Conservation (phyloP, 2,329 filamentous ascomycete species). For the Xylaria sp. region DNA sequence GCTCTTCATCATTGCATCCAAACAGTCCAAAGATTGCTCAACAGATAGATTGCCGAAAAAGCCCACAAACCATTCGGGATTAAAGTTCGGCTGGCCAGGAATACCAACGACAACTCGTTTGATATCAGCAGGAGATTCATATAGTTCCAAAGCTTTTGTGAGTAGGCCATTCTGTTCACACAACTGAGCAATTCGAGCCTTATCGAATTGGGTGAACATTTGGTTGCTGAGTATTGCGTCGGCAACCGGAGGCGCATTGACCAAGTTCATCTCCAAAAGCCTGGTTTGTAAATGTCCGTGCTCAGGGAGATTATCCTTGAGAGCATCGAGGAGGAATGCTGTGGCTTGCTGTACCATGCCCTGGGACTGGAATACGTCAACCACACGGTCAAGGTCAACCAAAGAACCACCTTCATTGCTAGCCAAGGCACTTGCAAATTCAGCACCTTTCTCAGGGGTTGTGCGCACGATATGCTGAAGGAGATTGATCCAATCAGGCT, state of each 20-base stretch:
- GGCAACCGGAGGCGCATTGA: constrained; percentile 95
- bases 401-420: constrained; percentile 87
- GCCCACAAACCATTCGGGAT: constrained; percentile 85
- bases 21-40: constrained; percentile 89
- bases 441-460: constrained; percentile 90
- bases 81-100: constrained; percentile 81
- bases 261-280: constrained; percentile 95
- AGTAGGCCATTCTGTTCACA: constrained; percentile 91
- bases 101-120: constrained; percentile 90
- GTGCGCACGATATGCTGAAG: constrained; percentile 90
- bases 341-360: constrained; percentile 98
- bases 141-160: constrained; percentile 90
- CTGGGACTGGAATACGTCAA: constrained; percentile 97
- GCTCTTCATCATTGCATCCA: constrained; percentile 93
- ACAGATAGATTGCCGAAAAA: constrained; percentile 96
- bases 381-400: constrained; percentile 90
- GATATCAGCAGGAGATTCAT: constrained; percentile 85
- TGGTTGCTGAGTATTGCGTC: constrained; percentile 98
- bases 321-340: constrained; percentile 93
- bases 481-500: constrained; percentile 92
- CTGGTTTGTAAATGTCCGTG: constrained; percentile 93
- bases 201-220: constrained; percentile 98
- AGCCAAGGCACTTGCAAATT: constrained; percentile 91
- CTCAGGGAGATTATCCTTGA: constrained; percentile 93
- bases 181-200: constrained; percentile 81